Evolutionary conservation across 148 eudicot genomes (phyloP).

Genomic region (Nyssa sinensis): DNA sequence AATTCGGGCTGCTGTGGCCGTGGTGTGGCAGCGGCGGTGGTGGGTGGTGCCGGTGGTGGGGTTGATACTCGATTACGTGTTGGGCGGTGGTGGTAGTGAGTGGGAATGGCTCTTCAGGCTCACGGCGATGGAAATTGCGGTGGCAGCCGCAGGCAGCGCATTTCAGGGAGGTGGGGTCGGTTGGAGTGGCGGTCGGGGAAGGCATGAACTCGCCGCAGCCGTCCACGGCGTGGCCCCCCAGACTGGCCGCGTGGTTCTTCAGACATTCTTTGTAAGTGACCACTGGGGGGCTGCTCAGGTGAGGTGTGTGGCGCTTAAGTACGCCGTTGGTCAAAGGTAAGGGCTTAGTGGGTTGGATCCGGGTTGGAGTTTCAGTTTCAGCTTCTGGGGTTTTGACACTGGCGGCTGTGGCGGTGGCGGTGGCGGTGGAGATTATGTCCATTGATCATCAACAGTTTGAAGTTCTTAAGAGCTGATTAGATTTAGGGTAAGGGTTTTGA

Average conservation of each 20-base stretch:
- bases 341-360: slow-evolving; percentile 18
- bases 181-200: slow-evolving; percentile 7
- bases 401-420: slow-evolving; percentile 1
- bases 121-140: slow-evolving; percentile 45
- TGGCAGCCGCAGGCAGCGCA: slow-evolving; percentile 55
- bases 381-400: slow-evolving; percentile 18
- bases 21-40: slow-evolving; percentile 31
- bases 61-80: slow-evolving; percentile 49
- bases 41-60: slow-evolving; percentile 59
- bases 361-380: slow-evolving; percentile 11
- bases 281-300: not conserved
- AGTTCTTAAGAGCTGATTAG: not conserved
- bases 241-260: slow-evolving; percentile 48
- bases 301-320: slow-evolving; percentile 19
- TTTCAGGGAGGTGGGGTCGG: slow-evolving; percentile 27
- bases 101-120: not conserved
- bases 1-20: slow-evolving; percentile 42
- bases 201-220: slow-evolving; percentile 53
- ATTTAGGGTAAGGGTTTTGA: slow-evolving; percentile 17
- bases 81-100: not conserved
- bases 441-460: slow-evolving; percentile 6
- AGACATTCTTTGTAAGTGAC: slow-evolving; percentile 38
- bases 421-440: slow-evolving; percentile 22
- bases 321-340: slow-evolving; percentile 23
- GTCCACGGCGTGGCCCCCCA: slow-evolving; percentile 45